Conservation (phyloP, 1,139 yeast species). For the Taphrina sp. region DNA sequence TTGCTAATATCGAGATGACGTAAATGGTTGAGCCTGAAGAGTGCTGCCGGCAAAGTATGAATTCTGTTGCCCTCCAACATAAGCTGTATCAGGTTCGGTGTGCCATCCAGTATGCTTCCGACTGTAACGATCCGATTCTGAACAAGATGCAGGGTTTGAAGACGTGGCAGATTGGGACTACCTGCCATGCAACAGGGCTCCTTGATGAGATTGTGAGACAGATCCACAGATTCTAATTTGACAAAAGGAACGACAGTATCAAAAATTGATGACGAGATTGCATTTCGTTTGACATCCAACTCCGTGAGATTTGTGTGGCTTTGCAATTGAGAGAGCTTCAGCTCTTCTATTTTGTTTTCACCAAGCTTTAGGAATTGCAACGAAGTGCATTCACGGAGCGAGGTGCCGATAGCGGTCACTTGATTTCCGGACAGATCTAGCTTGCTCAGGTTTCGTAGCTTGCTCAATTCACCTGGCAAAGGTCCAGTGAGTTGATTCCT, state of each 20-base stretch:
- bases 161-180: background rate
- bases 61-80: slow-evolving; percentile 3
- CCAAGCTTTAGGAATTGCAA: slow-evolving; percentile 15
- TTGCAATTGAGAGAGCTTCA: slow-evolving; percentile 11
- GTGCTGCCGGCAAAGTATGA: background rate
- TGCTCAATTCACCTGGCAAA: slow-evolving; percentile 1
- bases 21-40: background rate
- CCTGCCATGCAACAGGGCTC: background rate
- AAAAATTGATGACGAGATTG: slow-evolving; percentile 1
- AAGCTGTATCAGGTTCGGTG: background rate
- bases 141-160: background rate
- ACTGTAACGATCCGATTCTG: background rate
- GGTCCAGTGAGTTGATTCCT: slow-evolving; percentile 14
- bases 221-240: background rate
- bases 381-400: background rate
- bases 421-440: slow-evolving; percentile 16
- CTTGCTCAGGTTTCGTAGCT: background rate
- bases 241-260: background rate
- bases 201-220: slow-evolving; percentile 2
- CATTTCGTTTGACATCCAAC: slow-evolving; percentile 14
- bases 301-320: background rate
- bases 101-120: background rate
- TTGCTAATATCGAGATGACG: slow-evolving; percentile 11
- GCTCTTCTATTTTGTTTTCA: slow-evolving; percentile 3
- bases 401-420: background rate